These are phyloP conservation scores for Nemania sp. DNA, from an alignment of 2,329 filamentous ascomycete species.

Conservation along the genomic window DNA sequence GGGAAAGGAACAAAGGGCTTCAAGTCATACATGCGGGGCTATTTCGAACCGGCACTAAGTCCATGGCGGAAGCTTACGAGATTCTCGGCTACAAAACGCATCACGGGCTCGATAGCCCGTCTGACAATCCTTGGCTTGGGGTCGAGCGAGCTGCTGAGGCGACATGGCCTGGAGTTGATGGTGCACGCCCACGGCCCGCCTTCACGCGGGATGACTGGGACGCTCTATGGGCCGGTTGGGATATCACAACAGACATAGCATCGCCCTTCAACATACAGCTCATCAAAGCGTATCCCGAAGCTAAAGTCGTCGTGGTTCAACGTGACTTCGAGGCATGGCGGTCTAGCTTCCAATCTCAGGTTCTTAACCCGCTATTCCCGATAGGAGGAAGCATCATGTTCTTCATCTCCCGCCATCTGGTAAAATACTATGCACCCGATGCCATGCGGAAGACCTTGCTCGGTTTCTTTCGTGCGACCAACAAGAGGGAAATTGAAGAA, in stretches of 20 bases:
- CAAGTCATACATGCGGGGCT: constrained; percentile 32
- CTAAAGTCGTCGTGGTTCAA: constrained; percentile 39
- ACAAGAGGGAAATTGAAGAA: constrained; percentile 20
- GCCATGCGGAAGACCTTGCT: constrained; percentile 33
- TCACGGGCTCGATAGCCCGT: constrained; percentile 23
- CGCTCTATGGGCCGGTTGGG: constrained; percentile 31
- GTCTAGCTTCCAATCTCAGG: constrained; percentile 31
- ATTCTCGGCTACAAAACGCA: constrained; percentile 32
- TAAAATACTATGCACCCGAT: constrained; percentile 20
- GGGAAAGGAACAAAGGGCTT: constrained; percentile 12
- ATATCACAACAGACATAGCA: constrained; percentile 4
- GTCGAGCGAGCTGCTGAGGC: constrained; percentile 38
- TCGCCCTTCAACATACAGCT: constrained; percentile 32
- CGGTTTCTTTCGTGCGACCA: constrained; percentile 35
- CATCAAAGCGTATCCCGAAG: constrained; percentile 32
- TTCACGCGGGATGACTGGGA: constrained; percentile 33
- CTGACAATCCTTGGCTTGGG: constrained; percentile 17
- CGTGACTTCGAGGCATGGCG: constrained; percentile 36
- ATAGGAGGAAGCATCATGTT: too few species aligned
- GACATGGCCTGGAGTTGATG: constrained; percentile 26
- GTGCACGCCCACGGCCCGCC: constrained; percentile 12
- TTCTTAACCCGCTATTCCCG: constrained; percentile 7
- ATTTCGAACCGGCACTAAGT: constrained; percentile 37
- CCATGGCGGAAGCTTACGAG: constrained; percentile 32
- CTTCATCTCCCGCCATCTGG: constrained; percentile 20